phyloP scores from a whole-genome alignment of 768 basidiomycete genomes.

The Candolleomyces efflorescens region DNA sequence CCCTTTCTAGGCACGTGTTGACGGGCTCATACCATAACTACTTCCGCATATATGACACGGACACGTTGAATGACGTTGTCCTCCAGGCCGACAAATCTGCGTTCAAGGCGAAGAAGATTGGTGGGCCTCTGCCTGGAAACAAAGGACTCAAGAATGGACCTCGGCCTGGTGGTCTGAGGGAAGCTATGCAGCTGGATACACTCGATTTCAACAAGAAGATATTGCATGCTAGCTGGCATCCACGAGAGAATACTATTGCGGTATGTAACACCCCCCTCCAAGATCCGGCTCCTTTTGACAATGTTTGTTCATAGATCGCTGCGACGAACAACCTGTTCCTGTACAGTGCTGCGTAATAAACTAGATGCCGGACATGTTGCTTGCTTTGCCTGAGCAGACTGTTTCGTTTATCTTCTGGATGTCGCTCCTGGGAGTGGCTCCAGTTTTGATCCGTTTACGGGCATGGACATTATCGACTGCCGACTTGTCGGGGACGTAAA shows the following conservation, averaged over 20 bases:
- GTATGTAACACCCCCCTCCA: slow-evolving; percentile 41
- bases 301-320: slow-evolving; percentile 69
- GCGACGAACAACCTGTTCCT: slow-evolving; percentile 96
- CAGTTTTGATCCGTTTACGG: slow-evolving; percentile 1
- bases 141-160: slow-evolving; percentile 76
- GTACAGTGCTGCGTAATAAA: slow-evolving; percentile 64
- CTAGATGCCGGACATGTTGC: slow-evolving; percentile 12
- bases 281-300: neutral
- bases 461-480: slow-evolving; percentile 3
- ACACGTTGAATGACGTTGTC: slow-evolving; percentile 83
- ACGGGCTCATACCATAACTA: slow-evolving; percentile 99
- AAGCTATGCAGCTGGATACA: slow-evolving; percentile 83
- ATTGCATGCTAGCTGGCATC: slow-evolving; percentile 95
- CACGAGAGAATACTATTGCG: slow-evolving; percentile 96
- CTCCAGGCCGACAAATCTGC: slow-evolving; percentile 98
- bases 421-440: slow-evolving; percentile 4
- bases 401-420: neutral
- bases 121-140: slow-evolving; percentile 72
- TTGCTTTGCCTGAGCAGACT: neutral
- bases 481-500: neutral
- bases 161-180: slow-evolving; percentile 67
- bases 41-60: slow-evolving; percentile 98
- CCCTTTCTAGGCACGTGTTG: slow-evolving; percentile 73
- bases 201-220: slow-evolving; percentile 98
- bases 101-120: slow-evolving; percentile 99